Base-by-base conservation (phyloP, 2,329 filamentous ascomycete genomes). In the Cladosporium sp. region DNA sequence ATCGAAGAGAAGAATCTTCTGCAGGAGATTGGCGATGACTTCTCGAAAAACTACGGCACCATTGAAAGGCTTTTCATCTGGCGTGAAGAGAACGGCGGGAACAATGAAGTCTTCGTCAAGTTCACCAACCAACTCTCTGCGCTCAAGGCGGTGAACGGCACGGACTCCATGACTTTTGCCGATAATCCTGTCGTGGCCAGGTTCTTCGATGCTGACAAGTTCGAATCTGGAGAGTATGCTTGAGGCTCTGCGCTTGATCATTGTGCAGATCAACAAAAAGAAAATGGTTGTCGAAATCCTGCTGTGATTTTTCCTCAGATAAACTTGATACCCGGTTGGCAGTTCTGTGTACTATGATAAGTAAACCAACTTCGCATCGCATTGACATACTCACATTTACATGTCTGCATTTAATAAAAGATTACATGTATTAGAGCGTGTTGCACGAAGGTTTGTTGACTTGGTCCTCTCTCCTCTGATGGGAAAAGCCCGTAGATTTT, bases 21-120 rank as follows among this genome's bases (percentile, higher is more conserved):
- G 59, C 92, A 97, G 71, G 91, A 96, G 67, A 96, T 98, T 68
- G 93, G 93, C 6, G 88, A 96, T 62, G 88, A 95, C 65, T 96
- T 94, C 68, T 84, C 84, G 43, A 82, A 88, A 57, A 90, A 91
- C 77, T 68, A 60, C 52, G 66, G 65, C 4, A 59, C 58, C 80
- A 63, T 67, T 7, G 67, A 69, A 52, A 53, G 66, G 18, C 40
- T 69, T n/a, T 65, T 61, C 43, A 59, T 96, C 51, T 82, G 88
- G 62, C 74, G 82, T 38, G 72, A 78, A 56, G 70, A 59, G 55
- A 52, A 74, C 38, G 70, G 65, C 20, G 63, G 62, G 1, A 54
- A 57, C 4, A 41, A 70, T 67, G 53, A 70, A 47, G 93, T 98
- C 4, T 97, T 95, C 67, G 89, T 98, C 67, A 88, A 94, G 67